Evolutionary conservation across 768 basidiomycete genomes (phyloP).

Genomic region (Rhodosporidiobolus odoratus): DNA sequence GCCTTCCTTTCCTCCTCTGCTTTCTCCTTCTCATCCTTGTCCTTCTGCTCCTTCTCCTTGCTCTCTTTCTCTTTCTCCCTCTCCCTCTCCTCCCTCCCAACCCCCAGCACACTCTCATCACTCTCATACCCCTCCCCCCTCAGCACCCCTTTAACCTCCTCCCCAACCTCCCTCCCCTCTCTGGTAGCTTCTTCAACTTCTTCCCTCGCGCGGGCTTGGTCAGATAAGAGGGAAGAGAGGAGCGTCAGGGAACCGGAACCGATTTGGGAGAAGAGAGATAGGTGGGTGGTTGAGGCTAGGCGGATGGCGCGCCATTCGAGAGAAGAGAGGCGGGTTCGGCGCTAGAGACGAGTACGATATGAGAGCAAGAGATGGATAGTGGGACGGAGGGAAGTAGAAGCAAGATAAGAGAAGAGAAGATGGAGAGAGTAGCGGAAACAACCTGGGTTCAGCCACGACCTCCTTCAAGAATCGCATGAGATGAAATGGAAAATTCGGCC

Average conservation of each 20-base stretch:
- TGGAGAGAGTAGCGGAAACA: too few relatives aligned
- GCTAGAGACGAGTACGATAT: conserved; percentile 1
- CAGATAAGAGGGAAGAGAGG: conserved; percentile 48
- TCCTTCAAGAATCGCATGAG: too few relatives aligned
- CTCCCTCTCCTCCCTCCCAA: neutral
- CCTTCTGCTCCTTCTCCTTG: neutral
- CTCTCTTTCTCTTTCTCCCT: neutral
- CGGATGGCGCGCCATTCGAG: conserved; percentile 78
- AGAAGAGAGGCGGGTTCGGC: conserved; percentile 63
- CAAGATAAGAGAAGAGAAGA: too few relatives aligned
- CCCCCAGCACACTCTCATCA: neutral
- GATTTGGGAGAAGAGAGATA: conserved; percentile 70
- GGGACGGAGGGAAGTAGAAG: neutral
- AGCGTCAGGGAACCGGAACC: conserved; percentile 67
- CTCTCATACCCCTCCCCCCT: neutral
- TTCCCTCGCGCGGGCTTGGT: conserved; percentile 7
- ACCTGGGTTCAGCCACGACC: too few relatives aligned
- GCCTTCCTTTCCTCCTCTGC: neutral
- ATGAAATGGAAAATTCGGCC: too few relatives aligned
- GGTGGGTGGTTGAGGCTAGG: conserved; percentile 63
- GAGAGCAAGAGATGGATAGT: neutral
- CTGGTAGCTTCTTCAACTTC: neutral
- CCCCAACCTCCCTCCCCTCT: conserved; percentile 1
- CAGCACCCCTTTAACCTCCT: neutral
- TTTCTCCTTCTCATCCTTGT: neutral